phyloP scores from a whole-genome alignment of 805 yeast species.

The Yamadazyma phyllophila region DNA sequence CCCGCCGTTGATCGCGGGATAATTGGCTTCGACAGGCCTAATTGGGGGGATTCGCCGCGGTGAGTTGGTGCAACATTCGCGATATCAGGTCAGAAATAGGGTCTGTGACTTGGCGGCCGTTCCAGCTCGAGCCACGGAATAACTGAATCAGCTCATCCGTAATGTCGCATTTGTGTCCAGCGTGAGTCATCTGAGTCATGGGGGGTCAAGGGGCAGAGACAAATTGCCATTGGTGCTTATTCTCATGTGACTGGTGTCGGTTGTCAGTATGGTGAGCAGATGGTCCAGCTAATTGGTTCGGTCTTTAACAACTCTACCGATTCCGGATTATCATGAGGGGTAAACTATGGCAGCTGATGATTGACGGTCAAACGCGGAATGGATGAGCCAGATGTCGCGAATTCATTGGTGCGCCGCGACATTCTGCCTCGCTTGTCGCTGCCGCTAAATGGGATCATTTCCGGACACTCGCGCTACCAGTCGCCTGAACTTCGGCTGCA shows the following conservation, averaged over 20 bases:
- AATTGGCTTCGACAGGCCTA: not conserved
- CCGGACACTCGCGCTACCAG: too few relatives aligned
- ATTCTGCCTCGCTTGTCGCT: not conserved
- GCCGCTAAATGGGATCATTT: not conserved
- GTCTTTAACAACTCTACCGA: not conserved
- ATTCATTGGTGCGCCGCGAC: not conserved
- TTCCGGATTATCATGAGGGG: slow-evolving; percentile 6
- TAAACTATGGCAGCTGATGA: not conserved
- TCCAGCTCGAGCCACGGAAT: not conserved
- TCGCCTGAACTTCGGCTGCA: not conserved
- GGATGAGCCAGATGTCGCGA: slow-evolving; percentile 15
- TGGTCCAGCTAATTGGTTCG: slow-evolving; percentile 1
- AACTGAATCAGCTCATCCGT: not conserved
- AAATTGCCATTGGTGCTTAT: not conserved
- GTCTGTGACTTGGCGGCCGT: too few relatives aligned
- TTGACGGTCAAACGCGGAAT: slow-evolving; percentile 5
- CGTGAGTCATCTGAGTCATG: slow-evolving; percentile 1
- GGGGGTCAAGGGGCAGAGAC: not conserved
- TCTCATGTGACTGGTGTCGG: not conserved
- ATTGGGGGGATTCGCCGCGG: not conserved
- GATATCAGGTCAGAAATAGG: not conserved
- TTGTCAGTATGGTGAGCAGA: too few relatives aligned
- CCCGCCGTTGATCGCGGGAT: not conserved
- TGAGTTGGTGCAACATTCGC: not conserved
- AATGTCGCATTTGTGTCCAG: not conserved